Conservation (phyloP, 352 stramenopile species). For the Globisporangium carolinianum region DNA sequence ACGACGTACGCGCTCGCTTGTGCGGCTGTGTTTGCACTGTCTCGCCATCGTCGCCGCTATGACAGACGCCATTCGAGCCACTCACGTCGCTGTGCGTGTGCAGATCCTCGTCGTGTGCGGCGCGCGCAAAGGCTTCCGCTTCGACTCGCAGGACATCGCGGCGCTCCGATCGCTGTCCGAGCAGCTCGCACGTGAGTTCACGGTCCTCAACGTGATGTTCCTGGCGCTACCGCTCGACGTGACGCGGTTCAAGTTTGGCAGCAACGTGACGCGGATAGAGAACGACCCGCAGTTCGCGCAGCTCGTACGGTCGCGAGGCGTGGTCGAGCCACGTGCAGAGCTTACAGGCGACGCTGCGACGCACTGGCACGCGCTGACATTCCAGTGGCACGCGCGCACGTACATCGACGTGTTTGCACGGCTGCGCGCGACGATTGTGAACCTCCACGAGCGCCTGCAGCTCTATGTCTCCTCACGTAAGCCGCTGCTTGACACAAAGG, state of each 20-base stretch:
- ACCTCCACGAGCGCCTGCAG: constrained; percentile 47
- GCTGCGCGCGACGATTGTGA: constrained; percentile 37
- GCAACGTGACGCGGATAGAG: constrained; percentile 46
- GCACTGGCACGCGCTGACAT: constrained; percentile 51
- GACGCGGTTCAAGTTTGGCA: constrained; percentile 48
- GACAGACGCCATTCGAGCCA: too few relatives aligned
- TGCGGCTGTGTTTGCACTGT: not conserved
- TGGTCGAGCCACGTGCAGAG: constrained; percentile 16
- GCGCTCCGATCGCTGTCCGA: constrained; percentile 41
- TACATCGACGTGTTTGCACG: constrained; percentile 58
- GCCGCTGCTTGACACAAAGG: constrained; percentile 24
- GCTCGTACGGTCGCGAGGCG: not conserved
- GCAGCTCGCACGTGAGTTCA: constrained; percentile 42
- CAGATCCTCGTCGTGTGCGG: constrained; percentile 73
- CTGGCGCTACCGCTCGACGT: constrained; percentile 47
- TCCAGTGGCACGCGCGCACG: constrained; percentile 62
- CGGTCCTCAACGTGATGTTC: constrained; percentile 46
- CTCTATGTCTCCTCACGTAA: constrained; percentile 18
- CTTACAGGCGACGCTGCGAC: constrained; percentile 14
- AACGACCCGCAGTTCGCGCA: constrained; percentile 33
- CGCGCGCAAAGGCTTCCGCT: constrained; percentile 71
- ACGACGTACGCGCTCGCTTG: constrained; percentile 41
- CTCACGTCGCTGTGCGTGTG: not conserved
- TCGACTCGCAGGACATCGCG: constrained; percentile 67
- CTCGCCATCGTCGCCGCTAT: too few relatives aligned